These are phyloP conservation scores for Diaporthe sp. DNA, from an alignment of 2,329 filamentous ascomycete genomes.

Conservation along the genomic window DNA sequence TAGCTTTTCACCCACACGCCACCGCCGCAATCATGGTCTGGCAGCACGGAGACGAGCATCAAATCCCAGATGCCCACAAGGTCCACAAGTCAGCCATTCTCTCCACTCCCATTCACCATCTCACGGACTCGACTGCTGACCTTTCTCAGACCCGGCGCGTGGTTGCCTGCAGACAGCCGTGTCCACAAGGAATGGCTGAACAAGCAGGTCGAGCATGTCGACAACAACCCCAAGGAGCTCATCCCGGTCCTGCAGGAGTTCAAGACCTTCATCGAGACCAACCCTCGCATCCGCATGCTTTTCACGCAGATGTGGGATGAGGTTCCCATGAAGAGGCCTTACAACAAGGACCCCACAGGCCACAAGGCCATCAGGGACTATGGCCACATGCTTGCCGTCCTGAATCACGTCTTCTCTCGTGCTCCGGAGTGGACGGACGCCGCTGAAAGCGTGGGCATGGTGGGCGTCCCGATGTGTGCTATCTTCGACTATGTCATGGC, in stretches of 20 bases:
- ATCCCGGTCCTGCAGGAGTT: constrained; percentile 75
- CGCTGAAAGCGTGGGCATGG: constrained; percentile 65
- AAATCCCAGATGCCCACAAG: constrained; percentile 64
- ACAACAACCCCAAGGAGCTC: constrained; percentile 64
- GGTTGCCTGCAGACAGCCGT: constrained; percentile 75
- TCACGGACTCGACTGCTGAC: background rate
- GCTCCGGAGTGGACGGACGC: constrained; percentile 68
- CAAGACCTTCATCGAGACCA: constrained; percentile 74
- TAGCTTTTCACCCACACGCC: background rate
- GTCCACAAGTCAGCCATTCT: constrained; percentile 58
- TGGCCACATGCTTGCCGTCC: constrained; percentile 73
- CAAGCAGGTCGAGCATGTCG: constrained; percentile 67
- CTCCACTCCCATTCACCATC: background rate
- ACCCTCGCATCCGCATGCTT: constrained; percentile 76
- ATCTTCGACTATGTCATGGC: constrained; percentile 71
- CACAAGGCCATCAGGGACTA: constrained; percentile 75
- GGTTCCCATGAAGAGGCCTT: constrained; percentile 72
- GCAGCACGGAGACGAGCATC: constrained; percentile 64
- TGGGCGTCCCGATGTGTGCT: constrained; percentile 67
- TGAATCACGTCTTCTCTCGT: constrained; percentile 71
- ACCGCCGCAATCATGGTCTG: constrained; percentile 58
- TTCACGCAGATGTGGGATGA: constrained; percentile 78
- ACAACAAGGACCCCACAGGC: constrained; percentile 73
- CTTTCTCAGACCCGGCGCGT: constrained; percentile 63
- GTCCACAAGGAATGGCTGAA: constrained; percentile 75